phyloP scores from a whole-genome alignment of 2,329 filamentous ascomycete species.

The Fusarium coicis region DNA sequence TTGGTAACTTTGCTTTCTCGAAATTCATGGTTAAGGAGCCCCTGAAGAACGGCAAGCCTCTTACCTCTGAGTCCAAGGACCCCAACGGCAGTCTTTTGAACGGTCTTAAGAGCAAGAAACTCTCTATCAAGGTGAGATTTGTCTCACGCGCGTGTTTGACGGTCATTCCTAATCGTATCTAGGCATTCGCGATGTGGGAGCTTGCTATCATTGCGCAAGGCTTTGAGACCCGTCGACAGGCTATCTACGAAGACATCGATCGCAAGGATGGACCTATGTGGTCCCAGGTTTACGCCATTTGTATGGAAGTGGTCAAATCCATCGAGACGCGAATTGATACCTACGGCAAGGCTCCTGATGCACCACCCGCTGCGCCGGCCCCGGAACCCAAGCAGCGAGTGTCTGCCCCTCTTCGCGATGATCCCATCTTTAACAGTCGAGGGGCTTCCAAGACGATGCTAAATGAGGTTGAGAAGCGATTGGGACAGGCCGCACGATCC shows the following conservation, averaged over 20 bases:
- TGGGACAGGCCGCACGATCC: slow-evolving; percentile 56
- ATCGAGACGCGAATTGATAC: slow-evolving; percentile 75
- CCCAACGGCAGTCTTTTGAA: slow-evolving; percentile 90
- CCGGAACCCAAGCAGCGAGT: slow-evolving; percentile 48
- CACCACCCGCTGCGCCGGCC: slow-evolving; percentile 47
- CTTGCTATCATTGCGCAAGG: slow-evolving; percentile 80
- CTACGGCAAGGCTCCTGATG: slow-evolving; percentile 60
- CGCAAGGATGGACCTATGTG: slow-evolving; percentile 82
- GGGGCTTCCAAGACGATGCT: slow-evolving; percentile 52
- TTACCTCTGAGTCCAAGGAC: slow-evolving; percentile 87
- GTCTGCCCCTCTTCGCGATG: slow-evolving; percentile 56
- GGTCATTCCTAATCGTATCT: slow-evolving; percentile 28
- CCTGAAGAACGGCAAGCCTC: slow-evolving; percentile 83
- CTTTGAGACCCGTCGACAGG: slow-evolving; percentile 79
- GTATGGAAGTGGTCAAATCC: slow-evolving; percentile 74
- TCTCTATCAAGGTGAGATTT: slow-evolving; percentile 72
- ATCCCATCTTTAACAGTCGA: slow-evolving; percentile 57
- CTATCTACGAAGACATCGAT: slow-evolving; percentile 89
- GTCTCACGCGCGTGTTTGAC: neutral
- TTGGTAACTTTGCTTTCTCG: slow-evolving; percentile 81
- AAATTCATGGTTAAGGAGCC: slow-evolving; percentile 84
- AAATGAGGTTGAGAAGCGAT: slow-evolving; percentile 58
- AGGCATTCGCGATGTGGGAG: slow-evolving; percentile 93
- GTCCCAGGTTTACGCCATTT: slow-evolving; percentile 79
- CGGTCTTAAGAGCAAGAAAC: slow-evolving; percentile 85